These are phyloP conservation scores for Rhizophagus clarus DNA, from an alignment of 192 early-diverging fungal species.

Conservation along the genomic window DNA sequence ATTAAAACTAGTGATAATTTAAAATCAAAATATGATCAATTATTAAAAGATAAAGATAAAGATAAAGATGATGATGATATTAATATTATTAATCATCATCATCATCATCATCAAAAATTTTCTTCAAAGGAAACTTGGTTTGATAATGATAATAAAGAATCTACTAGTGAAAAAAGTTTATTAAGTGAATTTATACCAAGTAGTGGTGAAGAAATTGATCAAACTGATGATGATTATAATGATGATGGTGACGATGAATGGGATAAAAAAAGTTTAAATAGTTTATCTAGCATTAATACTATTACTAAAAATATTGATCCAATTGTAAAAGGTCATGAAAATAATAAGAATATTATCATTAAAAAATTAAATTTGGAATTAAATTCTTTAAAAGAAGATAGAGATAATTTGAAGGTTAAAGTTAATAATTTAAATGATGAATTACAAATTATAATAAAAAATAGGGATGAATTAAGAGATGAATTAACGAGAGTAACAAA, in stretches of 20 bases:
- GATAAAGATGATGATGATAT: too few relatives aligned
- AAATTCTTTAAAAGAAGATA: neutral
- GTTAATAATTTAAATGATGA: too few relatives aligned
- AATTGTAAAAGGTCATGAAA: too few relatives aligned
- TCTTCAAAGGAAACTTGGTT: neutral
- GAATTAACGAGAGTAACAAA: neutral
- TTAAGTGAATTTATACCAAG: neutral
- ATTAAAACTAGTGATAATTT: neutral
- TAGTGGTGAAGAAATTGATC: neutral
- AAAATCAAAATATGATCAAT: neutral
- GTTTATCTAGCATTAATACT: neutral
- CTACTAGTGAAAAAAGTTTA: neutral
- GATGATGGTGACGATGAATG: neutral
- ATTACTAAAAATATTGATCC: neutral
- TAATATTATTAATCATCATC: too few relatives aligned
- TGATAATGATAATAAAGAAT: neutral
- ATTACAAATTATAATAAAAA: neutral
- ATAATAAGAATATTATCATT: too few relatives aligned
- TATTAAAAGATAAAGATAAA: neutral
- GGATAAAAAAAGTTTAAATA: neutral
- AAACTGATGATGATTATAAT: neutral
- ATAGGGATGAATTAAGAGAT: neutral
- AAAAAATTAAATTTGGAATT: neutral
- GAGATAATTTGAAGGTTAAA: too few relatives aligned
- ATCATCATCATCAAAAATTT: too few relatives aligned